Percentiles rank a stretch among this genome's conserved stretches.
These are phyloP conservation scores for Leccinum barrowsii DNA, from an alignment of 768 basidiomycete genomes.

Conservation along the genomic window DNA sequence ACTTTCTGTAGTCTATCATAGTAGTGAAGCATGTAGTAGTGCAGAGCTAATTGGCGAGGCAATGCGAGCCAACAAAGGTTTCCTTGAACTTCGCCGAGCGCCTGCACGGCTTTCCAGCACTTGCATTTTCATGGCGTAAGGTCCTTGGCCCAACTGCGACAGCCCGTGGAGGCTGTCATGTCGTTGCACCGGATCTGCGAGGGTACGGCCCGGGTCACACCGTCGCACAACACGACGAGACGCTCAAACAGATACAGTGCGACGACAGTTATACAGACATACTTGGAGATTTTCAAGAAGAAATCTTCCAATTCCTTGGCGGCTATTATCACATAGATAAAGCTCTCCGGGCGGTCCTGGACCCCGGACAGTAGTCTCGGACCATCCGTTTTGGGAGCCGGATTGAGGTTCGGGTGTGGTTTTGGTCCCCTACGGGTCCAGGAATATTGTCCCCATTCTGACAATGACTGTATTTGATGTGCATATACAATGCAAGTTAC, in stretches of 20 bases:
- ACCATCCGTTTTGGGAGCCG: no score
- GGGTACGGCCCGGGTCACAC: constrained; percentile 44
- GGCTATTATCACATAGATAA: no score
- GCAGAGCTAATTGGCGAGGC: constrained; percentile 97
- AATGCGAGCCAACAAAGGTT: constrained; percentile 93
- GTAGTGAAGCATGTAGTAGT: constrained; percentile 89
- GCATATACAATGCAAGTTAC: no score
- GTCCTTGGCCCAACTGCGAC: constrained; percentile 47
- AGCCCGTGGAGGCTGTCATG: constrained; percentile 46
- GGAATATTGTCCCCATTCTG: no score
- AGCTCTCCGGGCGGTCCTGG: no score
- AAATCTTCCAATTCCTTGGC: no score
- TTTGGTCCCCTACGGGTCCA: no score
- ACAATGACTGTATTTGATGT: no score
- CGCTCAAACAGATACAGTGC: constrained; percentile 29
- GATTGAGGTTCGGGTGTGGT: no score
- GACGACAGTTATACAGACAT: constrained; percentile 33
- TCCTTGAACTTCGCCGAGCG: constrained; percentile 80
- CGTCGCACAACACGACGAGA: constrained; percentile 24
- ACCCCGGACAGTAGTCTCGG: no score
- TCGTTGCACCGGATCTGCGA: constrained; percentile 61
- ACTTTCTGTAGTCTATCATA: constrained; percentile 76
- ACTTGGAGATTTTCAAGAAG: no score
- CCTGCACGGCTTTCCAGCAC: constrained; percentile 66
- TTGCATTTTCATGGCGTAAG: constrained; percentile 65